Base-by-base conservation (phyloP, 1,284 basidiomycete species). In the Sporisorium reilianum region DNA sequence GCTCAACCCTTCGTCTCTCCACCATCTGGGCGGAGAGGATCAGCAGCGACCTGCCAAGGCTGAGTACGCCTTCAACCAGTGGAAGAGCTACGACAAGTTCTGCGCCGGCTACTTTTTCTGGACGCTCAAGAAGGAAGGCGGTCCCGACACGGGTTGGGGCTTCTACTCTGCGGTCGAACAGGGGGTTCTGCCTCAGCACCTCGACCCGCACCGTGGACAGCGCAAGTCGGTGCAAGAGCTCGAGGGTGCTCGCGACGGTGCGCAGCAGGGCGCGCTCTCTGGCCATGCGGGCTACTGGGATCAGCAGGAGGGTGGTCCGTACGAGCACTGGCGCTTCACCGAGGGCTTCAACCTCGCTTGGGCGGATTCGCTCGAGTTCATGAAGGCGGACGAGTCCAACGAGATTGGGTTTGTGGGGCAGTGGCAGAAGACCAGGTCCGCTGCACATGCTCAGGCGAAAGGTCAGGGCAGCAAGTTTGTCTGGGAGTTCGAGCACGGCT, bases 81-180 rank as follows among this genome's bases (percentile, higher is more conserved):
- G 94, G 57, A 88, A 87, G 48, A 72, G 92, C 36, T 94, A 89
- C 72, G 91, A 94, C 71, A 84, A 85, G 57, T 83, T 86, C 36
- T 91, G 91, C 62, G 90, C 89, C 0, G 93, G 93, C 3, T 92
- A 89, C 88, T 95, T 90, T 86, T 95, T 92, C 85, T 96, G 93
- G 94, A 94, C 92, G 42, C 91, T 90, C 83, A 93, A 91, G 87
- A 93, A 94, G 84, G 88, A 90, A 58, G 85, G 87, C 8, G 85
- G 83, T 3, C 90, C 90, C 70, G 92, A 94, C 82, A 88, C 88
- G 2, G 92, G 92, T 1, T 95, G 93, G 93, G 89, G 89, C 46
- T 88, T 92, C 38, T 87, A 88, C 68, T 90, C 93, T 81, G 91
- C 91, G 0, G 88, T 90, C 0, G 88, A 88, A 45, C 87, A 87